These are phyloP conservation scores for Arachnopeziza araneosa DNA, from an alignment of 2,329 filamentous ascomycete genomes.

Conservation along the genomic window DNA sequence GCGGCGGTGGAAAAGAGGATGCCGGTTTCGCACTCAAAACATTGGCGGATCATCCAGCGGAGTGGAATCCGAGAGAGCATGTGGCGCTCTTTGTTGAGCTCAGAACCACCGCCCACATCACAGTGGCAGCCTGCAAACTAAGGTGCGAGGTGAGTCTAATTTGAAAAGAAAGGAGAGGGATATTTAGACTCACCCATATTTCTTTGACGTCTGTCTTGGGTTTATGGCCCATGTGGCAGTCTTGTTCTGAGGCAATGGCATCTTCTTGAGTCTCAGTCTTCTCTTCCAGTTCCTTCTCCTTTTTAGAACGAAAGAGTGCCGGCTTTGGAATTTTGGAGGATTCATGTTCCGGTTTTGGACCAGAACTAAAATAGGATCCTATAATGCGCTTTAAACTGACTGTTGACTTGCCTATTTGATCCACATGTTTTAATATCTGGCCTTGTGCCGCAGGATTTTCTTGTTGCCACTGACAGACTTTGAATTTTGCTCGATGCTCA, in stretches of 20 bases:
- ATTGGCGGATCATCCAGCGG: constrained; percentile 43
- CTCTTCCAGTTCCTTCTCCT: neutral
- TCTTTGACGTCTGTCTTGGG: constrained; percentile 39
- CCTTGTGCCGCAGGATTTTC: neutral
- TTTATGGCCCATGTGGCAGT: constrained; percentile 2
- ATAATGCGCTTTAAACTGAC: neutral
- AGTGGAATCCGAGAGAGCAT: constrained; percentile 40
- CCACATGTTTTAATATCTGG: neutral
- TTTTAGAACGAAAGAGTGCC: neutral
- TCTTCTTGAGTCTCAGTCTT: neutral
- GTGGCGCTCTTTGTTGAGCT: constrained; percentile 36
- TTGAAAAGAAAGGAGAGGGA: neutral
- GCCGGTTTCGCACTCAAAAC: constrained; percentile 41
- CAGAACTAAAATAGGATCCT: neutral
- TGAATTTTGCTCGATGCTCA: constrained; percentile 40
- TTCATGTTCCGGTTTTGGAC: neutral
- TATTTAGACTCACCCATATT: constrained; percentile 18
- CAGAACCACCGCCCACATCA: constrained; percentile 41
- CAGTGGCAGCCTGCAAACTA: constrained; percentile 41
- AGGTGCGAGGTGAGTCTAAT: neutral
- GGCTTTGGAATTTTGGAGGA: neutral
- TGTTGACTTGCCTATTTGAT: neutral
- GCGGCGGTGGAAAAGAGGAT: constrained; percentile 37
- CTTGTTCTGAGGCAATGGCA: neutral
- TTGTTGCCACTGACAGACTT: constrained; percentile 32